These are phyloP conservation scores for Apophysomyces ossiformis DNA, from an alignment of 371 early-diverging fungal species.

Conservation along the genomic window DNA sequence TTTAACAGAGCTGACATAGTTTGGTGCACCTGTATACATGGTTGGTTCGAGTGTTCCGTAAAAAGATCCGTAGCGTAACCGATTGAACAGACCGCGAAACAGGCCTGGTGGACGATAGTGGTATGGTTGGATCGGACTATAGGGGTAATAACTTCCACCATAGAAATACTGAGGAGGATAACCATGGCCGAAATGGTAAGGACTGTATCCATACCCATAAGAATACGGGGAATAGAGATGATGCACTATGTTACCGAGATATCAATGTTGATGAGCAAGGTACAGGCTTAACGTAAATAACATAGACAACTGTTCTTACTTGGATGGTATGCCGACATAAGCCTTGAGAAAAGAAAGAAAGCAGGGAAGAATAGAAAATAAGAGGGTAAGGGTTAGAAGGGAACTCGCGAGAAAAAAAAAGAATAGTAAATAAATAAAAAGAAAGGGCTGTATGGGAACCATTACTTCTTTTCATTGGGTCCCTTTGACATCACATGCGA, in stretches of 20 bases:
- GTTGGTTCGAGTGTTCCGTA: slow-evolving; percentile 16
- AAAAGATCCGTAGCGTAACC: slow-evolving; percentile 22
- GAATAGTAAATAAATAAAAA: not conserved
- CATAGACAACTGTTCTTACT: too few species aligned
- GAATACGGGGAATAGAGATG: slow-evolving; percentile 5
- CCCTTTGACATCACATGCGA: slow-evolving; percentile 7
- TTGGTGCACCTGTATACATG: slow-evolving; percentile 25
- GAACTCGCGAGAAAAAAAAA: too few species aligned
- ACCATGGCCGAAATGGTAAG: slow-evolving; percentile 20
- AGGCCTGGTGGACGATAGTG: slow-evolving; percentile 22
- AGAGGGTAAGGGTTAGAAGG: too few species aligned
- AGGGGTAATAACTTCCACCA: slow-evolving; percentile 19
- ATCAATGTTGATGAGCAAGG: not conserved
- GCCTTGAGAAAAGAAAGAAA: not conserved
- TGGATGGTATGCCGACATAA: slow-evolving; percentile 6
- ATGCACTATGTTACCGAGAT: not conserved
- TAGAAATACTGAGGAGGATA: slow-evolving; percentile 15
- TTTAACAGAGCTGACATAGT: slow-evolving; percentile 30
- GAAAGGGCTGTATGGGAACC: slow-evolving; percentile 2
- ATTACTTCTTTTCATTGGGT: slow-evolving; percentile 12
- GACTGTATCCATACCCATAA: slow-evolving; percentile 17
- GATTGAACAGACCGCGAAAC: slow-evolving; percentile 25
- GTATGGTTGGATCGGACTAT: slow-evolving; percentile 3
- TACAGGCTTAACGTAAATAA: slow-evolving; percentile 17
- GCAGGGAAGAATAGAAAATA: too few species aligned